Conservation (phyloP, 163 green algal species). For the Dunaliella salina region DNA sequence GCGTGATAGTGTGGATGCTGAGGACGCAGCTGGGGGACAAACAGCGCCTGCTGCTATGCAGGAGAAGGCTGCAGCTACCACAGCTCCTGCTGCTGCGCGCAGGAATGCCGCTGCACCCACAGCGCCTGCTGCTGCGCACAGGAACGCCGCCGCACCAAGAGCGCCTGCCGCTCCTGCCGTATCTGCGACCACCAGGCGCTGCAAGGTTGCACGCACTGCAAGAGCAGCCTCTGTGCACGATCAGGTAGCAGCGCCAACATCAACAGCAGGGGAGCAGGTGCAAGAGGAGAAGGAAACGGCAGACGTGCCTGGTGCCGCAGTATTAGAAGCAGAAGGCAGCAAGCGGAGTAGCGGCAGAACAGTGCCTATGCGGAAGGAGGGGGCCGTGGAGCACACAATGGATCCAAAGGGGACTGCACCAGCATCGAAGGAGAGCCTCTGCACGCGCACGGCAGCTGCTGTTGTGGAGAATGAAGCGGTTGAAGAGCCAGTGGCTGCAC, state of each 20-base stretch:
- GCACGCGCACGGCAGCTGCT: not conserved
- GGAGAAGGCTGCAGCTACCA: not conserved
- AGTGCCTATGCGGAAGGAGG: not conserved
- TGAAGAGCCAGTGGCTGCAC: not conserved
- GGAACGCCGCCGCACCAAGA: too few relatives aligned
- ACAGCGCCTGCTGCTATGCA: not conserved
- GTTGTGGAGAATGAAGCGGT: not conserved
- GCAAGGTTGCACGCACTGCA: not conserved
- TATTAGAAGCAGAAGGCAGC: too few relatives aligned
- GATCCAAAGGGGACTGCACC: not conserved
- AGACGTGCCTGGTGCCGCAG: too few relatives aligned
- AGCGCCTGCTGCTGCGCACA: too few relatives aligned
- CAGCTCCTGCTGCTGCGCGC: too few relatives aligned
- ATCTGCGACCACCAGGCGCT: too few relatives aligned
- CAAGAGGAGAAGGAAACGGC: too few relatives aligned
- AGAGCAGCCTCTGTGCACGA: not conserved
- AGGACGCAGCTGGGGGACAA: not conserved
- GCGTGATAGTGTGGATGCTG: not conserved
- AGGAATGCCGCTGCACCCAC: not conserved
- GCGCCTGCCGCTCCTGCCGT: too few relatives aligned
- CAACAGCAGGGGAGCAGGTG: not conserved
- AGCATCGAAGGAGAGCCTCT: not conserved
- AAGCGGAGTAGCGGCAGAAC: too few relatives aligned
- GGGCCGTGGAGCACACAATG: not conserved
- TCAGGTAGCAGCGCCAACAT: not conserved